Base-by-base conservation (phyloP, 73 alveolate species). In the Stentor roeselii region DNA sequence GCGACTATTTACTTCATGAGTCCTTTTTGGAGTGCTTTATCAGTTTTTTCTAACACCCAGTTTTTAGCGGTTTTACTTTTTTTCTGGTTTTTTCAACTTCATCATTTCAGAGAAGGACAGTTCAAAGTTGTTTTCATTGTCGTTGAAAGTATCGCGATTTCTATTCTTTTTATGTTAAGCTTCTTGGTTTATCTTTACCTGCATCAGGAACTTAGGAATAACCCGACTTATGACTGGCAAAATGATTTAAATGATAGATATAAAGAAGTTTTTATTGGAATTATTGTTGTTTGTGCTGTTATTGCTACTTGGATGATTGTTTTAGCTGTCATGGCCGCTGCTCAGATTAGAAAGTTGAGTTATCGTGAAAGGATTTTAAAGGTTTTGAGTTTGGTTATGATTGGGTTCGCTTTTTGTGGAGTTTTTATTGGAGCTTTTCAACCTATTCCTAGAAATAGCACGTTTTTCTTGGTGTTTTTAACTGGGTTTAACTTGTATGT, bases 171-270 rank as follows among this genome's bases (percentile, higher is more conserved):
- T 67, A 34, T 67, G 21, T 40, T 67, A 21, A 21, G 21, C 21
- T 67, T 67, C 34, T 15, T 30, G 50, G 80, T n/a, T 30, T 67
- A 67, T 2, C 37, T 21, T 21, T 67, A 67, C 37, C 42, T 67
- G 14, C 80, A 67, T 67, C 21, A 21, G 34, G 27, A 67, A 32
- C 80, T 67, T 1, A n/a, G 37, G 14, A 27, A 67, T 34, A 40
- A 67, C 41, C 80, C 80, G 34, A 40, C 80, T 67, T 67, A 67
- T 67, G 80, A 67, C 80, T 67, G 80, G 80, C 41, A 67, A 34
- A n/a, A 67, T 67, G 80, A 67, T 40, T 40, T 67, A 1, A 67
- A 67, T 11, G 21, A 21, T 21, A 67, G 41, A 15, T 67, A 67
- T 67, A 30, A 32, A 21, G 37, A 67, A 11, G 80, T 67, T 1